Conservation (phyloP, 2,329 filamentous ascomycete species). For the Metarhizium robertsii region DNA sequence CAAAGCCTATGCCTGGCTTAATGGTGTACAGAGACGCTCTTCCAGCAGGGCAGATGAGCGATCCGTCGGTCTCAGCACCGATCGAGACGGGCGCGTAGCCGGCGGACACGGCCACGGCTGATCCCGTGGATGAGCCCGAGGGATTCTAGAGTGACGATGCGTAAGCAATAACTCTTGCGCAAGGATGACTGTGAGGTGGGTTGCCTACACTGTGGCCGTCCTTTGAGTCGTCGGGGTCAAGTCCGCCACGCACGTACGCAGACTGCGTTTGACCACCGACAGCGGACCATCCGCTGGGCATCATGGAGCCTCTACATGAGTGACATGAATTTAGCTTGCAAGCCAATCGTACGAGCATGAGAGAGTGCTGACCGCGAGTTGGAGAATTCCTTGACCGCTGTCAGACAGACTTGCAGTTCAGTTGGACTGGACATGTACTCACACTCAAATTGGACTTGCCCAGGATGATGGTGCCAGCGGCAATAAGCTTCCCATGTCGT, state of each 20-base stretch:
- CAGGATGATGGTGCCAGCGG: slow-evolving; percentile 7
- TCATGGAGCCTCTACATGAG: too few relatives aligned
- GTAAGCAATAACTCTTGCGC: not conserved
- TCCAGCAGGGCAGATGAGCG: slow-evolving; percentile 7
- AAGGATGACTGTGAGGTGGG: not conserved
- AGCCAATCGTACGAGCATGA: too few relatives aligned
- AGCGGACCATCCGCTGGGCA: slow-evolving; percentile 7
- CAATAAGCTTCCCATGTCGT: not conserved
- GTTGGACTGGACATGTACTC: not conserved
- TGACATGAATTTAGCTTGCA: too few relatives aligned
- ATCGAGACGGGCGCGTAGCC: slow-evolving; percentile 45
- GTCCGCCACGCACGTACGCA: slow-evolving; percentile 6
- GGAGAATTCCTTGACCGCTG: not conserved
- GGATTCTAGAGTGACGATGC: slow-evolving; percentile 8
- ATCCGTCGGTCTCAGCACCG: slow-evolving; percentile 47
- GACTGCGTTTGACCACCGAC: slow-evolving; percentile 9
- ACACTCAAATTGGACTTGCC: slow-evolving; percentile 10
- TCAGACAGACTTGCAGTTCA: not conserved
- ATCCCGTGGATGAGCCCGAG: slow-evolving; percentile 48
- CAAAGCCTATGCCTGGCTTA: slow-evolving; percentile 6
- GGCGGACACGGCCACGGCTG: slow-evolving; percentile 42
- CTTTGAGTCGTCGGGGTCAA: slow-evolving; percentile 2
- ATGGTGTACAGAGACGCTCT: slow-evolving; percentile 8
- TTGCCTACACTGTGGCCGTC: slow-evolving; percentile 7
- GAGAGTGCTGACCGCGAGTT: not conserved